Conservation (phyloP, 2,329 filamentous ascomycete species). For the Mycosphaerella arachidis region DNA sequence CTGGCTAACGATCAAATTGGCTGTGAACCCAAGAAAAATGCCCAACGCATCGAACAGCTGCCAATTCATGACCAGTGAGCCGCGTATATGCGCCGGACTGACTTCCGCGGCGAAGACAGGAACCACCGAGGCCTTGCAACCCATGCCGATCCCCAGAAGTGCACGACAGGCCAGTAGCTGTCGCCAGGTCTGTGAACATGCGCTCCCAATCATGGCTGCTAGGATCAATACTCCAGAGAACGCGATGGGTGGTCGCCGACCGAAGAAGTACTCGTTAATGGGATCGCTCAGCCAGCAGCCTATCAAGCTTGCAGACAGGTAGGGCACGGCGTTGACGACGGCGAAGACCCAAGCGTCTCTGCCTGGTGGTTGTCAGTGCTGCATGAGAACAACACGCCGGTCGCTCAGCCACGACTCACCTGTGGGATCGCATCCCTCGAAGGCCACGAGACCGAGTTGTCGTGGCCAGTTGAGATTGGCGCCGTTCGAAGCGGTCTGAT, state of each 20-base stretch:
- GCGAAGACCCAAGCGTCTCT: constrained; percentile 29
- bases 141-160: constrained; percentile 34
- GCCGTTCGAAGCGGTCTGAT: constrained; percentile 32
- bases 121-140: constrained; percentile 31
- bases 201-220: constrained; percentile 29
- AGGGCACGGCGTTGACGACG: constrained; percentile 32
- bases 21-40: constrained; percentile 29
- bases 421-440: constrained; percentile 16
- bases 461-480: constrained; percentile 33
- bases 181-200: constrained; percentile 26
- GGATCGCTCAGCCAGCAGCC: constrained; percentile 32
- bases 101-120: constrained; percentile 34
- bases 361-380: neutral
- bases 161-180: constrained; percentile 31
- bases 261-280: constrained; percentile 31
- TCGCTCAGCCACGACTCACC: neutral
- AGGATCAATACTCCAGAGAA: constrained; percentile 30
- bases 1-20: constrained; percentile 25
- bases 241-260: constrained; percentile 29
- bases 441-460: constrained; percentile 23
- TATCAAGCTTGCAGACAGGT: constrained; percentile 30
- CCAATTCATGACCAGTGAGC: constrained; percentile 31
- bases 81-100: constrained; percentile 20
- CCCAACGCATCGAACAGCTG: constrained; percentile 32
- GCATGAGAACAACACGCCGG: too few relatives aligned